Base-by-base conservation (phyloP, 1,284 basidiomycete genomes). In the Leccinum proliferum region DNA sequence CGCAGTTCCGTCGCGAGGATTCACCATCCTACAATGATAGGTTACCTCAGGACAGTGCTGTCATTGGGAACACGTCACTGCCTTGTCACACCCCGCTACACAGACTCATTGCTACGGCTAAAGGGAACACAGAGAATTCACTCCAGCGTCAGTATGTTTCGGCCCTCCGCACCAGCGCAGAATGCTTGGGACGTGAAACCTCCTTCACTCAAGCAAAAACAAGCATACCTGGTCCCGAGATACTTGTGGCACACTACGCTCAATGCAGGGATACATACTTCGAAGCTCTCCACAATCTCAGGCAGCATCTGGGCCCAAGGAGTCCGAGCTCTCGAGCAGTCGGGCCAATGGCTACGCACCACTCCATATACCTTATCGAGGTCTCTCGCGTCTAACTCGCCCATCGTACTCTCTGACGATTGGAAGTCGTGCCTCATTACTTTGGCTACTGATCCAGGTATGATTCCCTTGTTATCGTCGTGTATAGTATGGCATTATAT, bases 391-490 rank as follows among this genome's bases (percentile, higher is more conserved):
- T 56, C 35, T 18, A 56, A 56, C 35, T 56, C 35, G 2, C 18
- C n/a, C 12, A 37, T 56, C 55, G 55, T 35, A 2, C 34, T 37
- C 32, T 56, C 55, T 37, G 32, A 56, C 3, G n/a, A n/a, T 34
- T 56, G 55, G 55, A 56, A 37, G 25, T 18, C 3, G 32, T 21
- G 55, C 34, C 55, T 56, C 10, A 21, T 37, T 11, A 56, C 21
- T 21, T 21, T 84, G 82, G 81, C 68, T 83, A 0, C 62, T 83
- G 8, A 74, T 83, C 14, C 41, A 12, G 12, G 3, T 34, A 5
- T 4, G 9, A 37, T 56, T 3, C 48, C 1, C 25, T 15, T 12
- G 35, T 37, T 37, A 37, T 37, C 35, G 35, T 15, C 6, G 39
- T 14, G 14, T 15, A 39, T 3, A 39, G 21, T 21, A 21, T 21